Percentiles rank a stretch among this genome's conserved stretches.
These are phyloP conservation scores for Sporothrix globosa DNA, from an alignment of 2,329 filamentous ascomycete species.

Conservation along the genomic window DNA sequence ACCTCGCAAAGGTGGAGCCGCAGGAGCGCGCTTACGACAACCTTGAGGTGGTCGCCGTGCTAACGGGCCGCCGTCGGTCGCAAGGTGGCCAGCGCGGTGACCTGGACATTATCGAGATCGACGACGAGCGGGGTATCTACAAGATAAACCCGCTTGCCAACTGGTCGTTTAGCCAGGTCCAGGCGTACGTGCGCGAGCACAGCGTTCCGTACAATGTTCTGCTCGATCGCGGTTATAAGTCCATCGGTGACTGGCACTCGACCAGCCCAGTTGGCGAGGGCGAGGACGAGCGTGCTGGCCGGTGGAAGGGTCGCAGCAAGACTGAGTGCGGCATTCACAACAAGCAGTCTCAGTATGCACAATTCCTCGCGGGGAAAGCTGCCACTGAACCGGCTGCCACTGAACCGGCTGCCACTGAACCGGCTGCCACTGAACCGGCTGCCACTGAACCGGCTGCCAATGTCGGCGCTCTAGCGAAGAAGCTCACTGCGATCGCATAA, in stretches of 20 bases:
- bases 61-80: constrained; percentile 88
- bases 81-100: constrained; percentile 91
- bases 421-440: no score
- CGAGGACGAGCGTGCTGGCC: constrained; percentile 92
- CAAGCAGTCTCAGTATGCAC: constrained; percentile 89
- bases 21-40: constrained; percentile 88
- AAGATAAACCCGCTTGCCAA: constrained; percentile 98
- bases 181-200: constrained; percentile 82
- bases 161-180: constrained; percentile 90
- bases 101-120: constrained; percentile 88
- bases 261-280: constrained; percentile 86
- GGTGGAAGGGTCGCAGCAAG: constrained; percentile 96
- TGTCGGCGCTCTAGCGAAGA: background rate
- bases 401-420: no score
- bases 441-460: background rate
- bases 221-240: constrained; percentile 95
- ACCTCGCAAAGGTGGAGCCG: constrained; percentile 95
- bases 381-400: background rate
- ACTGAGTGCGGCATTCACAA: constrained; percentile 99
- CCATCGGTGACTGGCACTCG: constrained; percentile 96
- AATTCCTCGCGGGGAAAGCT: constrained; percentile 61
- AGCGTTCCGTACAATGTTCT: constrained; percentile 92
- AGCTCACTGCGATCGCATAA: constrained; percentile 10
- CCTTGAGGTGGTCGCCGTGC: constrained; percentile 82
- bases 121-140: constrained; percentile 82